A percentile compares a stretch with the other conserved stretches of the same genome.
Evolutionary conservation across 208 protist genomes (phyloP).

Genomic region (Leishmania arabica): DNA sequence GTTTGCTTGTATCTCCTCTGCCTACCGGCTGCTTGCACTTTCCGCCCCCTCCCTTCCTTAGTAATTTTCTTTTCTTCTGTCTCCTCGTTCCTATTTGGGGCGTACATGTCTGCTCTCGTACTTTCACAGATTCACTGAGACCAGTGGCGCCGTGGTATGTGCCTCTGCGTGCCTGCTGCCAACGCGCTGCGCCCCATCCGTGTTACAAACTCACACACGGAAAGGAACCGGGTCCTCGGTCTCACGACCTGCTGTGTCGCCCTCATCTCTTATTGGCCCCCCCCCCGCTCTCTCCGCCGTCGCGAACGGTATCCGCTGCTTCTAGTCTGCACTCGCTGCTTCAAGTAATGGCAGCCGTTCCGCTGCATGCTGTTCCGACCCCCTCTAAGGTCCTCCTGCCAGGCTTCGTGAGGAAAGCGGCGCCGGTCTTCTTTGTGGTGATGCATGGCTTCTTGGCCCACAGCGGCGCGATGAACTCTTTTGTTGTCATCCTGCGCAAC

Average conservation of each 20-base stretch:
- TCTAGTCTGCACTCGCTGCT: neutral
- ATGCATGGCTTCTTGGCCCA: conserved; percentile 71
- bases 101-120: neutral
- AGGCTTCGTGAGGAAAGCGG: neutral
- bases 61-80: neutral
- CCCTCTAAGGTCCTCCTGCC: conserved; percentile 24
- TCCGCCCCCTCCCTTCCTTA: neutral
- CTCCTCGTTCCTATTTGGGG: neutral
- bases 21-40: neutral
- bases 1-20: neutral
- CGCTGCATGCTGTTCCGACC: conserved; percentile 22
- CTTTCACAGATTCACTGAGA: neutral
- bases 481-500: conserved; percentile 35
- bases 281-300: neutral
- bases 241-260: neutral
- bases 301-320: neutral
- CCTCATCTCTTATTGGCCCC: neutral
- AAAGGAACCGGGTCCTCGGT: neutral
- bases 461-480: conserved; percentile 48
- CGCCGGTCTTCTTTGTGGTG: conserved; percentile 44
- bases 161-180: neutral
- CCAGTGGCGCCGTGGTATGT: neutral
- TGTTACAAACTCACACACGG: neutral
- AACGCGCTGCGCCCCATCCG: neutral
- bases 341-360: neutral